Evolutionary conservation across 208 protist species (phyloP).

Genomic region (Trichomonas gallinae): DNA sequence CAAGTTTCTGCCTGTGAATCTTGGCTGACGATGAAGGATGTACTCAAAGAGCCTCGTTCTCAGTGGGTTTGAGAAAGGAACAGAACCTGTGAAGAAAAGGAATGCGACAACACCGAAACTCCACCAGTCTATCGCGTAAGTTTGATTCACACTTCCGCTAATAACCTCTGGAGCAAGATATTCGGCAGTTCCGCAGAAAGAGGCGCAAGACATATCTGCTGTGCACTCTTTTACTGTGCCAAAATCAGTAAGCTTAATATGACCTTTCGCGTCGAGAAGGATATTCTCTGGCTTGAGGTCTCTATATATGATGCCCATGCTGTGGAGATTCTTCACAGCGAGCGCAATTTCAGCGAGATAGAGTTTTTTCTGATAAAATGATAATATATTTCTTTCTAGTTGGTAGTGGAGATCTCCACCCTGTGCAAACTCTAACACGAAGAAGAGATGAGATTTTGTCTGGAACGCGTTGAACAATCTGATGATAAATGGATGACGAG

Average conservation of each 20-base stretch:
- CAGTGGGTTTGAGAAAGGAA: background rate
- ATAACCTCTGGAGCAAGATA: background rate
- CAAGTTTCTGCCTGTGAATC: background rate
- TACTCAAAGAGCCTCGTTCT: background rate
- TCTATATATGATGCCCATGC: background rate
- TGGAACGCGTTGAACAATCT: conserved; percentile 50
- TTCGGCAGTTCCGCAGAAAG: conserved; percentile 1
- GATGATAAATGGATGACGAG: conserved; percentile 50
- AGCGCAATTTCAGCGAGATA: background rate
- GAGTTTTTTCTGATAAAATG: background rate
- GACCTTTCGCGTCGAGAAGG: background rate
- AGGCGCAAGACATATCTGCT: background rate
- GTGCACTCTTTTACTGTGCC: background rate
- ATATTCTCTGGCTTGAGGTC: background rate
- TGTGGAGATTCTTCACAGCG: background rate
- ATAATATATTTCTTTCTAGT: conserved; percentile 32
- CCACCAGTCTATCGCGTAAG: background rate
- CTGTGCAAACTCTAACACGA: conserved; percentile 50
- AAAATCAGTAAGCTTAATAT: background rate
- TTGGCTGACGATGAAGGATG: background rate
- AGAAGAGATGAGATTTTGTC: conserved; percentile 45
- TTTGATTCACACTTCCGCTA: background rate
- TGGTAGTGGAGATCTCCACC: conserved; percentile 60
- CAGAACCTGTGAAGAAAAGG: background rate
- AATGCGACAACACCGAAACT: background rate